Evolutionary conservation across 805 yeast genomes (phyloP).

Genomic region (Pichia occidentalis): DNA sequence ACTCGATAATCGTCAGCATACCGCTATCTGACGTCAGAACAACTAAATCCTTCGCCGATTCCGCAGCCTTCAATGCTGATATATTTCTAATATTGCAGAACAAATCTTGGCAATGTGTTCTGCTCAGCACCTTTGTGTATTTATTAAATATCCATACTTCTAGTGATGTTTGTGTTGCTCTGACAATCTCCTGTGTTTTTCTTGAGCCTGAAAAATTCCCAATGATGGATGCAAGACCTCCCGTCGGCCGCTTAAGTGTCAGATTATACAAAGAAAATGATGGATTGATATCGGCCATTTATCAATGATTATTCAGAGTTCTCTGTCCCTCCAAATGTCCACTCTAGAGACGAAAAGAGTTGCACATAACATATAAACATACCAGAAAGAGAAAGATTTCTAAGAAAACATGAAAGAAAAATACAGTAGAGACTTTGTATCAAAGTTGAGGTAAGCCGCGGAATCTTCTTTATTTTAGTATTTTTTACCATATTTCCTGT

Average conservation of each 20-base stretch:
- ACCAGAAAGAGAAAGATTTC: conserved; percentile 43
- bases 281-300: conserved; percentile 23
- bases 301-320: conserved; percentile 38
- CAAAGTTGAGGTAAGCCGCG: conserved; percentile 74
- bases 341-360: too few species aligned
- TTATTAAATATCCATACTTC: conserved; percentile 49
- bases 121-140: conserved; percentile 47
- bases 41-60: conserved; percentile 49
- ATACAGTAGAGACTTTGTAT: too few species aligned
- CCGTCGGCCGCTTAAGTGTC: conserved; percentile 58
- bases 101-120: conserved; percentile 37
- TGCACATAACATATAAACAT: too few species aligned
- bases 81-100: conserved; percentile 56
- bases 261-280: conserved; percentile 58
- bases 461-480: too few species aligned
- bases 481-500: too few species aligned
- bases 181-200: conserved; percentile 55
- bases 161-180: conserved; percentile 49
- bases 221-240: conserved; percentile 47
- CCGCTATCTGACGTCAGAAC: conserved; percentile 79
- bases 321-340: conserved; percentile 51
- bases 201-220: conserved; percentile 59
- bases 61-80: conserved; percentile 45
- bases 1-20: conserved; percentile 42
- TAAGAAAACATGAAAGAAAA: conserved; percentile 40